phyloP scores from a whole-genome alignment of 192 early-diverging fungal species.

The Podila clonocystis region DNA sequence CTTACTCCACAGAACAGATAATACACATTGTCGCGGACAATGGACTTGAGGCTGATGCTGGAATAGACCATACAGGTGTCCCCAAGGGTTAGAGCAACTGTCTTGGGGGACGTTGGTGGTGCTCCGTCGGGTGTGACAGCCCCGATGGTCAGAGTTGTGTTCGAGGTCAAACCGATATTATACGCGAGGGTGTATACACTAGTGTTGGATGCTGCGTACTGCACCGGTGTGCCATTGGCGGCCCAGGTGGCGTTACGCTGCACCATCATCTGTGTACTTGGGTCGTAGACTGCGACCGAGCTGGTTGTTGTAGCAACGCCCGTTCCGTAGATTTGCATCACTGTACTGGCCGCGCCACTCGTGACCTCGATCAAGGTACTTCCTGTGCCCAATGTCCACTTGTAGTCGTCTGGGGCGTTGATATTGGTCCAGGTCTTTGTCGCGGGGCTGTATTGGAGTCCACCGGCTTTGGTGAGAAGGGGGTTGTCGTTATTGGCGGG shows the following conservation, averaged over 20 bases:
- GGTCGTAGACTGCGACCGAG: neutral
- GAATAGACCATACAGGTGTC: too few relatives aligned
- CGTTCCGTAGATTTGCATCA: slow-evolving; percentile 18
- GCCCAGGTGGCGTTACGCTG: too few relatives aligned
- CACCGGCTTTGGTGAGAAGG: neutral
- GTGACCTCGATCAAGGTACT: neutral
- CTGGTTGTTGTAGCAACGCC: neutral
- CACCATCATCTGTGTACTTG: too few relatives aligned
- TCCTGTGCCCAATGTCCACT: neutral
- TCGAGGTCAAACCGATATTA: too few relatives aligned
- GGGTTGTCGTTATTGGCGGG: neutral
- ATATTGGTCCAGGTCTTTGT: slow-evolving; percentile 23
- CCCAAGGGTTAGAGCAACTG: neutral
- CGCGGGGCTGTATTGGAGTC: slow-evolving; percentile 16
- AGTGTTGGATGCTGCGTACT: too few relatives aligned
- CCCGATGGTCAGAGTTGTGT: neutral
- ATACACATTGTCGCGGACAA: neutral
- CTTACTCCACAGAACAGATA: slow-evolving; percentile 14
- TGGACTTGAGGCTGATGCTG: neutral
- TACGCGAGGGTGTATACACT: too few relatives aligned
- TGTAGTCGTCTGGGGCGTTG: slow-evolving; percentile 3
- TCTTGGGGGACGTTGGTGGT: neutral
- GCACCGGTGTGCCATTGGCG: too few relatives aligned
- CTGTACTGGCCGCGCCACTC: neutral
- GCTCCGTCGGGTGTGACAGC: neutral